Conservation (phyloP, 768 basidiomycete species). For the Suillus placidus region DNA sequence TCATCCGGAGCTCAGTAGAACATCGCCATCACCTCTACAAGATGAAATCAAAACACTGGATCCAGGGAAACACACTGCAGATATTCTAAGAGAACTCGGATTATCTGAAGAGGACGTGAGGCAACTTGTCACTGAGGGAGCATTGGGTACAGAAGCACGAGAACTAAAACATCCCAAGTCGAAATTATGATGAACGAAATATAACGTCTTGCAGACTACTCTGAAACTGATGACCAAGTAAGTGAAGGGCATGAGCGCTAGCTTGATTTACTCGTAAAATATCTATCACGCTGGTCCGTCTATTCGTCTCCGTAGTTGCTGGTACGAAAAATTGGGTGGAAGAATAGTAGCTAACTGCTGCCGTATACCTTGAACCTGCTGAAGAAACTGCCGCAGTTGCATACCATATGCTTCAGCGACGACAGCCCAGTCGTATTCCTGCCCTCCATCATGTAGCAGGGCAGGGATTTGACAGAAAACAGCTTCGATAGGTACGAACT, state of each 20-base stretch:
- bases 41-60: slow-evolving; percentile 28
- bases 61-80: slow-evolving; percentile 57
- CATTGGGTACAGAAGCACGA: slow-evolving; percentile 41
- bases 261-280: not conserved
- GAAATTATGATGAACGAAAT: slow-evolving; percentile 25
- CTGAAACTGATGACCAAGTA: not conserved
- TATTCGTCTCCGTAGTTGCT: slow-evolving; percentile 33
- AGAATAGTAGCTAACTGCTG: slow-evolving; percentile 35
- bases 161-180: slow-evolving; percentile 24
- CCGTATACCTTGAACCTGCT: slow-evolving; percentile 33
- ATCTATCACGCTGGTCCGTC: slow-evolving; percentile 25
- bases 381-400: slow-evolving; percentile 33
- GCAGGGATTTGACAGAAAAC: slow-evolving; percentile 24
- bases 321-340: slow-evolving; percentile 35
- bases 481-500: slow-evolving; percentile 27
- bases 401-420: slow-evolving; percentile 33
- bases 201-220: not conserved
- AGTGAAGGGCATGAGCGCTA: too few species aligned
- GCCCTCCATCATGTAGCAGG: slow-evolving; percentile 31
- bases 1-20: slow-evolving; percentile 50
- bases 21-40: slow-evolving; percentile 26
- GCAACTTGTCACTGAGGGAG: slow-evolving; percentile 48
- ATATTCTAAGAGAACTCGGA: slow-evolving; percentile 56
- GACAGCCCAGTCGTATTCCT: slow-evolving; percentile 31
- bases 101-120: slow-evolving; percentile 43